Conservation (phyloP, 1,139 yeast genomes). For the Diutina pseudorugosa region DNA sequence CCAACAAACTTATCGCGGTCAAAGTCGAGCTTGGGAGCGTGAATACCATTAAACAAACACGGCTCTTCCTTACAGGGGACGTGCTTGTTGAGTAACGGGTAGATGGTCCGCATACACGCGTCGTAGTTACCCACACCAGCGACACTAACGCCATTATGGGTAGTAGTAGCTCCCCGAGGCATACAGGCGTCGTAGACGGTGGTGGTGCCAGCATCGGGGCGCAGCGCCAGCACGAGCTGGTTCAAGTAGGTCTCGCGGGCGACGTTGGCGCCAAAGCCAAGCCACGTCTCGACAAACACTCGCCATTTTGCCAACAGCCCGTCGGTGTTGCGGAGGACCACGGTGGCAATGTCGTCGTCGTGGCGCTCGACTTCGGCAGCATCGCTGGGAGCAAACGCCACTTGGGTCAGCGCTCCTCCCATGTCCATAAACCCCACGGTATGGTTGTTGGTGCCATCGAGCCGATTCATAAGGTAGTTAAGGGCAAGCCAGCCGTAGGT, state of each 20-base stretch:
- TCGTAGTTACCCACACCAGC: slow-evolving; percentile 61
- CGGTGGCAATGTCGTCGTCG: slow-evolving; percentile 47
- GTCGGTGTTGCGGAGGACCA: slow-evolving; percentile 43
- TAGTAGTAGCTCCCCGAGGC: slow-evolving; percentile 39
- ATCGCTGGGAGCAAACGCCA: slow-evolving; percentile 62
- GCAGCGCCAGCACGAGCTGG: slow-evolving; percentile 14
- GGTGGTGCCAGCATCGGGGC: slow-evolving; percentile 9
- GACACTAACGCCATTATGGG: slow-evolving; percentile 36
- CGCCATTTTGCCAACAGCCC: slow-evolving; percentile 57
- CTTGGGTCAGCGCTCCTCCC: slow-evolving; percentile 85
- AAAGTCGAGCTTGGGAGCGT: slow-evolving; percentile 63
- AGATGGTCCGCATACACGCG: slow-evolving; percentile 51
- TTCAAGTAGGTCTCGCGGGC: slow-evolving; percentile 55
- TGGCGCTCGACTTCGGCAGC: slow-evolving; percentile 41
- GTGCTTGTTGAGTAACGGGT: slow-evolving; percentile 58
- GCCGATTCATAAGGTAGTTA: slow-evolving; percentile 51
- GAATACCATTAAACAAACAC: slow-evolving; percentile 71
- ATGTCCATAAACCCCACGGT: slow-evolving; percentile 68
- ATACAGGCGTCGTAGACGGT: slow-evolving; percentile 56
- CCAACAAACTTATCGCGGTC: slow-evolving; percentile 66
- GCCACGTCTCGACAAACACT: slow-evolving; percentile 72
- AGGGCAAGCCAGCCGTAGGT: slow-evolving; percentile 71
- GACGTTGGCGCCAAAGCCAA: slow-evolving; percentile 78
- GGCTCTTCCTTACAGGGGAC: slow-evolving; percentile 67
- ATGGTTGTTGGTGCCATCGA: slow-evolving; percentile 28